Evolutionary conservation across 2,329 filamentous ascomycete species (phyloP).

Genomic region (Neonectria hederae): DNA sequence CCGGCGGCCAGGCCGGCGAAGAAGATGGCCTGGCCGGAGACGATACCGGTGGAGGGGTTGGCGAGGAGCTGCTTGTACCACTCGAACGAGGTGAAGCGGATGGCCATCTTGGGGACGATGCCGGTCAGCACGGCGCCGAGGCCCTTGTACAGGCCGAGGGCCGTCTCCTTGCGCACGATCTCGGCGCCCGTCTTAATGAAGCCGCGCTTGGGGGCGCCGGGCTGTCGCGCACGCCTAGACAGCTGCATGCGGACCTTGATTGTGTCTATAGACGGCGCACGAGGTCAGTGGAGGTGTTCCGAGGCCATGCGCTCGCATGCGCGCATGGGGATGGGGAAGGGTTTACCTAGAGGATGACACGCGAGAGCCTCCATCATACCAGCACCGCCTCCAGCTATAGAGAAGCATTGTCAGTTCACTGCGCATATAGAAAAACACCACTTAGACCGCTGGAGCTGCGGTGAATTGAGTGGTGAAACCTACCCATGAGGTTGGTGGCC

Average conservation of each 20-base stretch:
- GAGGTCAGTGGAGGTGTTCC: constrained; percentile 2
- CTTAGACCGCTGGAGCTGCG: not conserved
- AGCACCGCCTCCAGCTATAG: constrained; percentile 87
- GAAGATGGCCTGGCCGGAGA: constrained; percentile 77
- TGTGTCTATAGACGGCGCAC: constrained; percentile 68
- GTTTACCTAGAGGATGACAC: constrained; percentile 89
- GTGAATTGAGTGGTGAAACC: constrained; percentile 40
- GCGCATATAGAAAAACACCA: constrained; percentile 13
- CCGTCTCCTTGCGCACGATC: constrained; percentile 90
- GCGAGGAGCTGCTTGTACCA: constrained; percentile 88
- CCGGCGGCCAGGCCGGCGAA: constrained; percentile 87
- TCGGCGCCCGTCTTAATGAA: constrained; percentile 87
- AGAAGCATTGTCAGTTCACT: constrained; percentile 28
- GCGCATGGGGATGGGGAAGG: constrained; percentile 12
- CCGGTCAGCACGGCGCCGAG: constrained; percentile 96
- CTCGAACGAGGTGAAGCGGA: constrained; percentile 97
- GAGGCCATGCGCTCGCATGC: constrained; percentile 11
- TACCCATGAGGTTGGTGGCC: constrained; percentile 92
- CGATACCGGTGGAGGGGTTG: constrained; percentile 70
- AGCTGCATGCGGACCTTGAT: constrained; percentile 99
- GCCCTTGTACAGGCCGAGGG: constrained; percentile 94
- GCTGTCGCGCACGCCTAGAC: constrained; percentile 82
- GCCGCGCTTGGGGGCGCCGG: constrained; percentile 85
- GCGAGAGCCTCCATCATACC: constrained; percentile 99
- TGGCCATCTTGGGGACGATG: constrained; percentile 99